These are phyloP conservation scores for Globisporangium splendens DNA, from an alignment of 352 stramenopile species.

Conservation along the genomic window DNA sequence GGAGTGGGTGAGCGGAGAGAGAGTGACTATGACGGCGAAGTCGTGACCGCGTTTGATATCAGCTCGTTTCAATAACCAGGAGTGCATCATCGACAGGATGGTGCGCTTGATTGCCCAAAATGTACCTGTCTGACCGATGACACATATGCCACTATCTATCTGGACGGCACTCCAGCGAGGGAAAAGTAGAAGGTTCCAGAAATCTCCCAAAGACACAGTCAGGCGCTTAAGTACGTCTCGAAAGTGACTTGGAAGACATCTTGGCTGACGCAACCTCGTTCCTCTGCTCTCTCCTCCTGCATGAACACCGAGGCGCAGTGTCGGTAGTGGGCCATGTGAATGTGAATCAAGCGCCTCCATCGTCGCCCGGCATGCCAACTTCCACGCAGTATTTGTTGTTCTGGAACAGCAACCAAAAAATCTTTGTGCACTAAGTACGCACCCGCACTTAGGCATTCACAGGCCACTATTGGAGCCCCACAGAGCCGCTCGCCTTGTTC, in stretches of 20 bases:
- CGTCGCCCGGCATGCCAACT: too few species aligned
- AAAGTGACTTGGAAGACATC: background rate
- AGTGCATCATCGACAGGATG: too few species aligned
- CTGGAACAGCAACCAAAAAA: too few species aligned
- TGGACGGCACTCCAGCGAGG: slow-evolving; percentile 9
- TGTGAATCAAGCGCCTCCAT: too few species aligned
- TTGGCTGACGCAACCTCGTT: too few species aligned
- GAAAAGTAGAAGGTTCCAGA: slow-evolving; percentile 38
- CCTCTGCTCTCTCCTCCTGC: too few species aligned
- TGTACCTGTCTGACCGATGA: background rate
- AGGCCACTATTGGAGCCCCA: background rate
- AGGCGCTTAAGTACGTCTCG: background rate
- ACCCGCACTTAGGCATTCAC: background rate
- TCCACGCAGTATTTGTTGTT: too few species aligned
- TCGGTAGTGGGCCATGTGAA: too few species aligned
- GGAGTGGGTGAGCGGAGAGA: background rate
- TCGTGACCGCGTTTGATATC: slow-evolving; percentile 28
- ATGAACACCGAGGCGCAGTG: too few species aligned
- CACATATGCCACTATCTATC: background rate
- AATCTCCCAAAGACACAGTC: slow-evolving; percentile 6
- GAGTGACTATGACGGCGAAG: slow-evolving; percentile 16
- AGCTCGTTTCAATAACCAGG: slow-evolving; percentile 6
- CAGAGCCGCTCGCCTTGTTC: background rate
- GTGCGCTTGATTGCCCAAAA: too few species aligned
- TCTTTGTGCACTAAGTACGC: background rate